phyloP scores from a whole-genome alignment of 768 basidiomycete species.

The Fomitopsis serialis region DNA sequence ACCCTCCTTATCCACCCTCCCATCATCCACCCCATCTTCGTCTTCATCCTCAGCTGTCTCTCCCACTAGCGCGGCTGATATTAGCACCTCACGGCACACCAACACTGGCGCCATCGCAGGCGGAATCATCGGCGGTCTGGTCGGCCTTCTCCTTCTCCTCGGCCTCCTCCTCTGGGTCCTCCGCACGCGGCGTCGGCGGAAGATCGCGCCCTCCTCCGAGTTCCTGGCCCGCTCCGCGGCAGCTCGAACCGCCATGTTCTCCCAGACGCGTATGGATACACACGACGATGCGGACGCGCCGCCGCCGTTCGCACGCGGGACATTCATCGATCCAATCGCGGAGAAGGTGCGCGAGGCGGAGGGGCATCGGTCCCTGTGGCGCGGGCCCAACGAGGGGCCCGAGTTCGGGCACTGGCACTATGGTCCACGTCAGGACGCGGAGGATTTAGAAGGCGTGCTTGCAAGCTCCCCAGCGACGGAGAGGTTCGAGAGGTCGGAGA shows the following conservation, averaged over 20 bases:
- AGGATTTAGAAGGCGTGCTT: too few species aligned
- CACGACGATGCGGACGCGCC: slow-evolving; percentile 9
- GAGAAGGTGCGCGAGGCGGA: slow-evolving; percentile 20
- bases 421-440: too few species aligned
- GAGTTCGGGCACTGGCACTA: too few species aligned
- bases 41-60: neutral
- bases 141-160: slow-evolving; percentile 24
- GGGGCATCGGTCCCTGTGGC: neutral
- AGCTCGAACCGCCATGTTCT: neutral
- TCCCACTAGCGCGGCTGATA: neutral
- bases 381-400: too few species aligned
- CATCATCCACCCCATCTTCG: neutral
- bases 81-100: neutral
- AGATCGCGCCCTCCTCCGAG: slow-evolving; percentile 52
- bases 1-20: neutral
- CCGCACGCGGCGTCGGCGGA: slow-evolving; percentile 31
- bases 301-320: slow-evolving; percentile 17
- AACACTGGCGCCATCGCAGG: slow-evolving; percentile 47
- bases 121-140: slow-evolving; percentile 42
- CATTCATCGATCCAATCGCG: slow-evolving; percentile 16
- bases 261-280: neutral
- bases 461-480: too few species aligned
- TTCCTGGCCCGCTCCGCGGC: slow-evolving; percentile 29
- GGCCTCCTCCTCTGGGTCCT: slow-evolving; percentile 30
- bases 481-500: too few species aligned